Conservation (phyloP, 2,329 filamentous ascomycete species). For the Biscogniauxia marginata region DNA sequence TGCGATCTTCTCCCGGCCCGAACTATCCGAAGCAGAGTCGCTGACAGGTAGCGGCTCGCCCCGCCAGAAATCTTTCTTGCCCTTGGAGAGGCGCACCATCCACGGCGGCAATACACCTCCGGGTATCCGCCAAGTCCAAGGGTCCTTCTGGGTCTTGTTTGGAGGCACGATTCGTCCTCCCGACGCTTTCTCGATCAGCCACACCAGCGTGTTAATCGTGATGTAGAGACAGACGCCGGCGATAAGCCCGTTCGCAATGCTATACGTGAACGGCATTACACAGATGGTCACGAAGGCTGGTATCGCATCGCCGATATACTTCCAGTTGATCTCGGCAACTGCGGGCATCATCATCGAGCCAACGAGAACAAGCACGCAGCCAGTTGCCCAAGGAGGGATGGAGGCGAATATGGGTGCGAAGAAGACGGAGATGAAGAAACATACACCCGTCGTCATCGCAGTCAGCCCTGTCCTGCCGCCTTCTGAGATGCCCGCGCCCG, state of each 20-base stretch:
- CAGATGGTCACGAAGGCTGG: conserved; percentile 82
- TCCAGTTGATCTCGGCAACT: conserved; percentile 84
- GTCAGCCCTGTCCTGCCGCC: conserved; percentile 85
- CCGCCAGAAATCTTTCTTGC: conserved; percentile 75
- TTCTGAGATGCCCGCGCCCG: conserved; percentile 86
- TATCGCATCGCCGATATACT: conserved; percentile 78
- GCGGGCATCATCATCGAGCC: conserved; percentile 83
- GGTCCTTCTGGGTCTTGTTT: conserved; percentile 74
- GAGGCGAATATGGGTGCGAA: conserved; percentile 89
- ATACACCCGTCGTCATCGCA: conserved; percentile 72
- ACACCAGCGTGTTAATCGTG: conserved; percentile 70
- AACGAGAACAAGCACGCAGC: conserved; percentile 82
- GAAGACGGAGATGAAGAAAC: conserved; percentile 85
- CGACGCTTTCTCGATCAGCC: conserved; percentile 63
- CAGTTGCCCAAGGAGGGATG: conserved; percentile 86
- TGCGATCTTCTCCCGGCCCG: conserved; percentile 10
- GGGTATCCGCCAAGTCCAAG: conserved; percentile 75
- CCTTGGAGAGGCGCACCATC: conserved; percentile 60
- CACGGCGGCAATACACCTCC: conserved; percentile 75
- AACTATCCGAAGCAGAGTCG: conserved; percentile 20
- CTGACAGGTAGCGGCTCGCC: conserved; percentile 31
- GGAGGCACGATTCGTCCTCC: conserved; percentile 70
- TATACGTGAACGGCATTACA: conserved; percentile 88
- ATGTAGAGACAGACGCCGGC: conserved; percentile 76
- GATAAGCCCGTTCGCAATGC: conserved; percentile 83